A percentile compares a stretch with the other conserved stretches of the same genome.
phyloP scores from a whole-genome alignment of 257 asterid genomes.

The Misopates orontium region DNA sequence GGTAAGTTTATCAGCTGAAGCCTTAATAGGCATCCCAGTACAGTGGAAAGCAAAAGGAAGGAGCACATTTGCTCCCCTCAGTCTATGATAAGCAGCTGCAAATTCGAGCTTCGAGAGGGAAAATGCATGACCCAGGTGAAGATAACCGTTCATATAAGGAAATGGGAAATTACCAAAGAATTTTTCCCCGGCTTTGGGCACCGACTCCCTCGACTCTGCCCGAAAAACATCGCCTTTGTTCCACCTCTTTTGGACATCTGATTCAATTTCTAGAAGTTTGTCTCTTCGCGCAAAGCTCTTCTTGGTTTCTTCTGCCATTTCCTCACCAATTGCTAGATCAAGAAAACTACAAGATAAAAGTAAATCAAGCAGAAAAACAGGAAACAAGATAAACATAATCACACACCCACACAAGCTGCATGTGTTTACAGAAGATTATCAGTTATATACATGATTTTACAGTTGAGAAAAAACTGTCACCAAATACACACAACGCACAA shows the following conservation, averaged over 20 bases:
- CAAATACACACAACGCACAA: no score
- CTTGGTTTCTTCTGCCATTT: no score
- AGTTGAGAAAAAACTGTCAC: no score
- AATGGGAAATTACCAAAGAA: constrained; percentile 86
- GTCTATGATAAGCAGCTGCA: constrained; percentile 83
- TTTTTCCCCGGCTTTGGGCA: constrained; percentile 74
- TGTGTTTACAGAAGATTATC: no score
- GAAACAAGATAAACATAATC: no score
- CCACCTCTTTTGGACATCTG: constrained; percentile 71
- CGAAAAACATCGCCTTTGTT: constrained; percentile 63
- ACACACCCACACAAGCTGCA: no score
- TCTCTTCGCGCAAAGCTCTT: no score
- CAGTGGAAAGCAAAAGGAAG: constrained; percentile 91
- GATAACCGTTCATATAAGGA: constrained; percentile 92
- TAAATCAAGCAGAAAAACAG: no score
- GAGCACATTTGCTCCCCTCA: constrained; percentile 85
- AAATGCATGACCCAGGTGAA: constrained; percentile 91
- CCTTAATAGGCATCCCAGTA: constrained; percentile 97
- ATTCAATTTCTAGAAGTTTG: constrained; percentile 55
- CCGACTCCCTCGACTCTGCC: constrained; percentile 63
- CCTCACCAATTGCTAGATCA: no score
- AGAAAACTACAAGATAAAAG: no score
- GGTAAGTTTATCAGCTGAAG: constrained; percentile 82
- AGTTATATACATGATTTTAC: no score
- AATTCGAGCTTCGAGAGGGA: constrained; percentile 88